A percentile compares a stretch with the other conserved stretches of the same genome.
Evolutionary conservation across 768 basidiomycete species (phyloP).

Genomic region (Rubroboletus pulcherrimus): DNA sequence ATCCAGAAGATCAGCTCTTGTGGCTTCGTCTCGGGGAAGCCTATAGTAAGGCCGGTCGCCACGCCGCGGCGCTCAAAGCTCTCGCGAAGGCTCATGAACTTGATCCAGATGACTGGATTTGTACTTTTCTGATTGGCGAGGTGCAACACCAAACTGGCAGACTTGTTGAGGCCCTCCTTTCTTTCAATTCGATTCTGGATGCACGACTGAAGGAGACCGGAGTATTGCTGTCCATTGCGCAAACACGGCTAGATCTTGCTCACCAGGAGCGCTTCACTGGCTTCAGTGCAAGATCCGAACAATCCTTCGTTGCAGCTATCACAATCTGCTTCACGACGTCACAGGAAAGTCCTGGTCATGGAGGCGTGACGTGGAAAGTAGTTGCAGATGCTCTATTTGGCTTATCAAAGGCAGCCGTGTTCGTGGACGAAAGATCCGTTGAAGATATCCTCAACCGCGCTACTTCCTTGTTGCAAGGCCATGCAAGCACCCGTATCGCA

Average conservation of each 20-base stretch:
- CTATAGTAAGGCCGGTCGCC: conserved; percentile 83
- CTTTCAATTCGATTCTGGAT: conserved; percentile 55
- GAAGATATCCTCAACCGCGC: conserved; percentile 34
- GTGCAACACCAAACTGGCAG: conserved; percentile 76
- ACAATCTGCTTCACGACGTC: conserved; percentile 46
- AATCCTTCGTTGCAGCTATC: conserved; percentile 65
- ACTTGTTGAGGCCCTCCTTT: conserved; percentile 68
- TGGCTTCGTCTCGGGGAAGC: conserved; percentile 94
- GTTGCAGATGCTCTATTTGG: conserved; percentile 72
- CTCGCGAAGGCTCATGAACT: conserved; percentile 72
- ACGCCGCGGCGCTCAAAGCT: conserved; percentile 86
- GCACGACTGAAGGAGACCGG: conserved; percentile 65
- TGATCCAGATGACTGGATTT: conserved; percentile 77
- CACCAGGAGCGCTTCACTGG: conserved; percentile 61
- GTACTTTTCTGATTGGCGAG: conserved; percentile 77
- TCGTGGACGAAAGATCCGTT: conserved; percentile 42
- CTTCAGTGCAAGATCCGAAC: conserved; percentile 69
- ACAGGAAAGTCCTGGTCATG: conserved; percentile 55
- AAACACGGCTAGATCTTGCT: conserved; percentile 70
- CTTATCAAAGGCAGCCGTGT: conserved; percentile 52
- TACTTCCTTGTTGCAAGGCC: conserved; percentile 36
- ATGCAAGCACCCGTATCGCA: conserved; percentile 40
- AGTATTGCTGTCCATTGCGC: conserved; percentile 65
- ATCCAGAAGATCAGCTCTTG: conserved; percentile 70
- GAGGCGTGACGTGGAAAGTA: conserved; percentile 78